These are phyloP conservation scores for Solanum tarijense DNA, from an alignment of 257 asterid genomes.

Conservation along the genomic window DNA sequence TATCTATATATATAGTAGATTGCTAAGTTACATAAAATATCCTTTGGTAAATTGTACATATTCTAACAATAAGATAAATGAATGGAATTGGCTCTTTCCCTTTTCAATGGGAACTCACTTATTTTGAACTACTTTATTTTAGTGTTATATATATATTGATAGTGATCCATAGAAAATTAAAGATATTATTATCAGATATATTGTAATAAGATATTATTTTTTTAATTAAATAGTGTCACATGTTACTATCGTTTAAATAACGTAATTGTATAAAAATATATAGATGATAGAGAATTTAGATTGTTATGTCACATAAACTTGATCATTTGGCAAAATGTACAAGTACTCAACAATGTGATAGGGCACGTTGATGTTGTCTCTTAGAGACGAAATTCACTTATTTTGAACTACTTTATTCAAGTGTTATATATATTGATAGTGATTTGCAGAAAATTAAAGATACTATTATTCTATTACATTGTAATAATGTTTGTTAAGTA, in stretches of 20 bases:
- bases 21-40: not conserved
- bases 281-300: not conserved
- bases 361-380: not conserved
- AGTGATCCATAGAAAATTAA: not conserved
- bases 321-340: not conserved
- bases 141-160: not conserved
- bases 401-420: not conserved
- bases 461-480: no score
- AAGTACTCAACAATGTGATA: not conserved
- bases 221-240: not conserved
- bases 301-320: not conserved
- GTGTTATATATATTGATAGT: not conserved
- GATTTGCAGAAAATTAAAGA: no score
- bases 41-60: not conserved
- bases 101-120: not conserved
- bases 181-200: not conserved
- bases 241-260: not conserved
- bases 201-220: not conserved
- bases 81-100: not conserved
- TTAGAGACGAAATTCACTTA: not conserved
- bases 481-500: not conserved
- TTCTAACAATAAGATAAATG: not conserved
- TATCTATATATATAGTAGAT: not conserved
- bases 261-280: not conserved
- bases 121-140: not conserved